Percentiles rank a stretch among this genome's conserved stretches.
Conservation (phyloP, 1,139 yeast species). For the Sugiyamaella sp. region DNA sequence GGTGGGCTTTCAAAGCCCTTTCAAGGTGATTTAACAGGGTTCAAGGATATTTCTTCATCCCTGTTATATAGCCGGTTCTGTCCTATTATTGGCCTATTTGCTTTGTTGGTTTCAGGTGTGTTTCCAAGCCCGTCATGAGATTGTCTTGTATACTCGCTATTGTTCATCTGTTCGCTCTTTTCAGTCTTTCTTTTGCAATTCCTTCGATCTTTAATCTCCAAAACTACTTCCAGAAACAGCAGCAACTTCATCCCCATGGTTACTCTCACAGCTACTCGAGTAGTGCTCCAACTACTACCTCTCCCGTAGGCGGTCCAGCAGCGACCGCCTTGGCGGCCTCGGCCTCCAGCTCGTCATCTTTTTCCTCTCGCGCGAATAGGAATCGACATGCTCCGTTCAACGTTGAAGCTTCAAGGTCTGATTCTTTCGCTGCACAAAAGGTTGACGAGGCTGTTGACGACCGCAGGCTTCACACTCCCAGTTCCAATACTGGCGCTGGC, state of each 20-base stretch:
- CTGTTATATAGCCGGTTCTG: neutral
- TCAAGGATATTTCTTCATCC: neutral
- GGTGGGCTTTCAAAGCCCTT: neutral
- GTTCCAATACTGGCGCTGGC: too few species aligned
- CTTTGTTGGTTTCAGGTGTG: neutral
- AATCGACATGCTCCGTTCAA: conserved; percentile 20
- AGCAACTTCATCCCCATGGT: conserved; percentile 6
- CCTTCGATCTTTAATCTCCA: conserved; percentile 13
- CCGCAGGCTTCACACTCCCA: neutral
- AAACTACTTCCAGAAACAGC: conserved; percentile 14
- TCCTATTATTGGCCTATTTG: neutral
- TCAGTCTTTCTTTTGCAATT: neutral
- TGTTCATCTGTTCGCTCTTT: neutral
- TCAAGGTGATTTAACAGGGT: neutral
- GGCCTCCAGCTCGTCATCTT: neutral
- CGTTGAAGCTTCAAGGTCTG: conserved; percentile 20
- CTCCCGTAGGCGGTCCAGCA: conserved; percentile 16
- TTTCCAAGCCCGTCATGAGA: conserved; percentile 4
- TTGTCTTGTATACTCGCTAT: neutral
- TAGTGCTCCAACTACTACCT: conserved; percentile 6
- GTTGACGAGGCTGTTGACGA: neutral
- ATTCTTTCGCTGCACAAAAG: conserved; percentile 16
- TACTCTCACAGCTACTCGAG: neutral
- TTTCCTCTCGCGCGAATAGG: conserved; percentile 21
- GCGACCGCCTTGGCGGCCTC: neutral